phyloP scores from a whole-genome alignment of 805 yeast species.

The Candida sonorensis region DNA sequence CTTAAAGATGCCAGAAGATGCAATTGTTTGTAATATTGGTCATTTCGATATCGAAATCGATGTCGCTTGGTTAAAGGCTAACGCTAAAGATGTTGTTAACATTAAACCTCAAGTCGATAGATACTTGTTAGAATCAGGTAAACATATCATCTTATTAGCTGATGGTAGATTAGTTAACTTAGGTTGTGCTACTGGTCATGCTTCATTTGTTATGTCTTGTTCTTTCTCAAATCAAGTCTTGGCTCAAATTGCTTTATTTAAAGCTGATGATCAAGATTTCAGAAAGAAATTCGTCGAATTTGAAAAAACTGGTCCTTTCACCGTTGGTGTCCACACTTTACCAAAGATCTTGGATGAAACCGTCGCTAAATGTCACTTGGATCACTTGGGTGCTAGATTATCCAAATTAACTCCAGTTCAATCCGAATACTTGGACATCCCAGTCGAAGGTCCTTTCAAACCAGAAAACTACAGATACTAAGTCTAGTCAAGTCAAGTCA shows the following conservation, averaged over 20 bases:
- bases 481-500: no score
- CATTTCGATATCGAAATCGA: constrained; percentile 99
- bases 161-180: constrained; percentile 99
- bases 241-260: constrained; percentile 97
- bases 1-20: constrained; percentile 94
- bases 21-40: constrained; percentile 99
- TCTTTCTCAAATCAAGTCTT: constrained; percentile 99
- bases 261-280: constrained; percentile 76
- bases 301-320: constrained; percentile 86
- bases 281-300: constrained; percentile 80
- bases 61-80: constrained; percentile 96
- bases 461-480: constrained; percentile 97
- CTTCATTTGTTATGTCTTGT: constrained; percentile 98
- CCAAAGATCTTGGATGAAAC: constrained; percentile 99
- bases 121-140: constrained; percentile 81
- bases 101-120: constrained; percentile 99
- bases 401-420: constrained; percentile 70
- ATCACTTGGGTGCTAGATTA: constrained; percentile 86
- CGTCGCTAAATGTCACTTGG: constrained; percentile 95
- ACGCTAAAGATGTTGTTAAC: constrained; percentile 90
- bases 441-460: constrained; percentile 94
- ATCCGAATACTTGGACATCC: constrained; percentile 91
- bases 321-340: constrained; percentile 86
- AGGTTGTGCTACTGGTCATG: constrained; percentile 99
- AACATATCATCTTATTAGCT: constrained; percentile 92